Conservation (phyloP, 495 filamentous ascomycete genomes). For the Daldinia childiae region DNA sequence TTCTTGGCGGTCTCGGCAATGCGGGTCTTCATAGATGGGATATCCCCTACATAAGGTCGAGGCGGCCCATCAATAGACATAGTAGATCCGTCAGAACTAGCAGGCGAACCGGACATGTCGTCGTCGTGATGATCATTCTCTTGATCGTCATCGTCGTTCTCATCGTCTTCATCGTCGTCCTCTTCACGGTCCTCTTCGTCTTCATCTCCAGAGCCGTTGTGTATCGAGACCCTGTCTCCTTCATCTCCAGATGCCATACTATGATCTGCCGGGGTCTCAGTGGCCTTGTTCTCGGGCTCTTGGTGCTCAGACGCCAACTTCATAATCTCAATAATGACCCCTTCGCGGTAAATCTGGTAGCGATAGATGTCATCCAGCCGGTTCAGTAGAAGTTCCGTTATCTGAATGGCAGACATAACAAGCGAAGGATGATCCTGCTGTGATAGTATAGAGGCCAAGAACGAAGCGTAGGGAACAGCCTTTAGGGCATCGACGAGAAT, state of each 20-base stretch:
- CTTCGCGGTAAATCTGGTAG: conserved; percentile 97
- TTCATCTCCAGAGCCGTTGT: conserved; percentile 59
- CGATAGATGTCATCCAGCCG: conserved; percentile 88
- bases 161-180: conserved; percentile 67
- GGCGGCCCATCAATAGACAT: conserved; percentile 64
- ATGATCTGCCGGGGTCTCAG: conserved; percentile 58
- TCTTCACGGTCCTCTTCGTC: conserved; percentile 61
- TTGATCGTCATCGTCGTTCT: conserved; percentile 60
- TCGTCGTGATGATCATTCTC: conserved; percentile 60
- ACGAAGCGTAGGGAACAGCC: conserved; percentile 96
- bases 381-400: conserved; percentile 84
- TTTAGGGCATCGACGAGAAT: conserved; percentile 88
- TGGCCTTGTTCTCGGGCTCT: conserved; percentile 42
- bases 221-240: conserved; percentile 62
- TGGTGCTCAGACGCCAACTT: conserved; percentile 69
- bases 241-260: conserved; percentile 59
- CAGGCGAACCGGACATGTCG: conserved; percentile 76
- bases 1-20: conserved; percentile 78
- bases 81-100: conserved; percentile 66
- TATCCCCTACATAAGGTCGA: conserved; percentile 57
- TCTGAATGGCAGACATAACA: conserved; percentile 86
- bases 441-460: conserved; percentile 92
- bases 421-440: conserved; percentile 92
- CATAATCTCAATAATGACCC: conserved; percentile 89
- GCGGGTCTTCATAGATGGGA: conserved; percentile 73